phyloP scores from a whole-genome alignment of 2,329 filamentous ascomycete genomes.

The Coniochaeta sp. region DNA sequence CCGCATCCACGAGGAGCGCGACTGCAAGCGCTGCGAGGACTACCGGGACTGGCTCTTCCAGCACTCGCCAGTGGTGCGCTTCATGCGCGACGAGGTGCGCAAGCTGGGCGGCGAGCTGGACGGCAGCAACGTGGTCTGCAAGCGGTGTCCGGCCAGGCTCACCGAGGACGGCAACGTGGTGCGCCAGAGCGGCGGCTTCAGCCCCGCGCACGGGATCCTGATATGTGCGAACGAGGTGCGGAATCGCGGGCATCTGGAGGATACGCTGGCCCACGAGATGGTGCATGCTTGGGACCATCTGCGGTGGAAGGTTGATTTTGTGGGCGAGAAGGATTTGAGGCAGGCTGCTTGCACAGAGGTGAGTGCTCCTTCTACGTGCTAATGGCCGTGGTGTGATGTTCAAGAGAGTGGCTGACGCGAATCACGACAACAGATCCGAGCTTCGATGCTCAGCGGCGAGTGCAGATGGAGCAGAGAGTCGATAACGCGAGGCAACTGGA shows the following conservation, averaged over 20 bases:
- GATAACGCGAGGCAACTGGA: conserved; percentile 78
- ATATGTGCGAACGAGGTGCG: conserved; percentile 89
- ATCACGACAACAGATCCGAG: conserved; percentile 62
- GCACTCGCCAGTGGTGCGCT: conserved; percentile 80
- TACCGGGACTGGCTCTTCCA: conserved; percentile 77
- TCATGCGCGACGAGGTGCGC: conserved; percentile 73
- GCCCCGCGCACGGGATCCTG: conserved; percentile 77
- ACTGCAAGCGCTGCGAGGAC: conserved; percentile 75
- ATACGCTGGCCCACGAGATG: conserved; percentile 95
- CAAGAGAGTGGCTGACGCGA: conserved; percentile 5
- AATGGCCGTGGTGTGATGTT: too few species aligned
- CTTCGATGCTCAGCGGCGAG: conserved; percentile 86
- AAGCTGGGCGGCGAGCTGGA: conserved; percentile 73
- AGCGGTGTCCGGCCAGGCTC: conserved; percentile 60
- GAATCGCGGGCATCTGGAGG: conserved; percentile 75
- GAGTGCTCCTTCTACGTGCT: conserved; percentile 19
- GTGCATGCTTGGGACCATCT: conserved; percentile 94
- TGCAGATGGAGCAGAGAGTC: conserved; percentile 86
- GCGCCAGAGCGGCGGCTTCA: conserved; percentile 71
- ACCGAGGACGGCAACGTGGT: conserved; percentile 53
- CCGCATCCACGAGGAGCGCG: conserved; percentile 63
- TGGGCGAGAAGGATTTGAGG: conserved; percentile 61
- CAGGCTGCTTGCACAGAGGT: conserved; percentile 95
- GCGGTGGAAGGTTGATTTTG: conserved; percentile 81
- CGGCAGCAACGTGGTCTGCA: conserved; percentile 69